Evolutionary conservation across 2,329 filamentous ascomycete genomes (phyloP).

Genomic region (Fusarium sp.): DNA sequence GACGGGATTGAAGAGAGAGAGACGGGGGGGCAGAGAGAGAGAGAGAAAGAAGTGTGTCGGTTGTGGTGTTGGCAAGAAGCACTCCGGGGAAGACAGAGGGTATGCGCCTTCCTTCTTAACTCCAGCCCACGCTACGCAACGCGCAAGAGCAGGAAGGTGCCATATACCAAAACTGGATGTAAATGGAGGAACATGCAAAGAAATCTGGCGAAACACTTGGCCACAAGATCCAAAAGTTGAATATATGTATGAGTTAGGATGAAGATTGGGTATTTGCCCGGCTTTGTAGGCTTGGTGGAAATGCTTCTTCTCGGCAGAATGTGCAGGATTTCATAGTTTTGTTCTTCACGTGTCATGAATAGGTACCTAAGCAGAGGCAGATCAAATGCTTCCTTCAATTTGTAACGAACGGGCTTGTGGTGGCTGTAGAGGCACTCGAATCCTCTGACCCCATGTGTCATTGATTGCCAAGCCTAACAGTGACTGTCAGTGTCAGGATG

Average conservation of each 20-base stretch:
- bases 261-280: background rate
- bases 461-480: background rate
- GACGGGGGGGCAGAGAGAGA: background rate
- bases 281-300: background rate
- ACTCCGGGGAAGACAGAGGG: background rate
- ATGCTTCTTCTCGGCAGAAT: background rate
- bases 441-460: background rate
- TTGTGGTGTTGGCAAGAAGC: background rate
- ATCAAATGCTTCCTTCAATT: background rate
- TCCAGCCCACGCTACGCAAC: background rate
- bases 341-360: background rate
- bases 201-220: background rate
- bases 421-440: background rate
- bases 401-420: background rate
- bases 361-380: background rate
- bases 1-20: background rate
- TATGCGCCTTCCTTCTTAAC: conserved; percentile 13
- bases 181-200: background rate
- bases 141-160: background rate
- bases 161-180: background rate
- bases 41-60: background rate
- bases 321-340: background rate
- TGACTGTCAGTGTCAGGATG: background rate
- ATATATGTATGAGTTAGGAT: conserved; percentile 4
- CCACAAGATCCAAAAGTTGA: conserved; percentile 8